phyloP scores from a whole-genome alignment of 2,329 filamentous ascomycete species.

The Triangularia verruculosa region DNA sequence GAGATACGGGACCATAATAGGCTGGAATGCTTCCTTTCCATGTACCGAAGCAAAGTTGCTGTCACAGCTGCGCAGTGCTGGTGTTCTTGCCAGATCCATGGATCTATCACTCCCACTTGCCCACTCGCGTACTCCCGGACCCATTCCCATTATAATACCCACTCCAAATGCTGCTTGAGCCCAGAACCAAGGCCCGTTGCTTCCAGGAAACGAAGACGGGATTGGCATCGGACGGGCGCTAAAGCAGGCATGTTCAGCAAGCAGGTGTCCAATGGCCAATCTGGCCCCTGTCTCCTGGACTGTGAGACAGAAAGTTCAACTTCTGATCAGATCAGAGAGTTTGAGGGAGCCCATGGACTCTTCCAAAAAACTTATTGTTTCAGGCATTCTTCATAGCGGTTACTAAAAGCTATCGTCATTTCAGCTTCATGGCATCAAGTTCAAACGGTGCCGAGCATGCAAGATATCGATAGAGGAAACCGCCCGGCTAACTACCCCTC shows the following conservation, averaged over 20 bases:
- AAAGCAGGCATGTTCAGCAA: constrained; percentile 3
- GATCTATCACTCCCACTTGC: constrained; percentile 17
- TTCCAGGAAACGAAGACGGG: constrained; percentile 18
- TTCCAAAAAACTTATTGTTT: neutral
- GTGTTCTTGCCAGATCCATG: constrained; percentile 13
- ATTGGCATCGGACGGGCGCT: constrained; percentile 17
- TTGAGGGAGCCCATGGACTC: neutral
- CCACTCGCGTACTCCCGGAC: constrained; percentile 12
- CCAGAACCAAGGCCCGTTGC: constrained; percentile 21
- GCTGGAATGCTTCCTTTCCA: constrained; percentile 6
- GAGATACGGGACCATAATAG: neutral
- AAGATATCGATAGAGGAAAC: constrained; percentile 2
- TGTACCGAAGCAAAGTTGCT: neutral
- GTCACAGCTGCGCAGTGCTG: neutral
- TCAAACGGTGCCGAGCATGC: neutral
- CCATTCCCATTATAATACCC: neutral
- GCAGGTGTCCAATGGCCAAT: constrained; percentile 3
- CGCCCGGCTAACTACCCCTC: neutral
- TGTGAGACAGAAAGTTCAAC: no score
- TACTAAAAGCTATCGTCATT: neutral
- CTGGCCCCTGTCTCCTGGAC: neutral
- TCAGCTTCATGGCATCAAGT: neutral
- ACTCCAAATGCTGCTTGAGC: constrained; percentile 11
- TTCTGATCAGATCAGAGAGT: neutral
- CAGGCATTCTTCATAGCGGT: neutral